A percentile compares a stretch with the other conserved stretches of the same genome.
Conservation (phyloP, 441 rosid genomes). For the Erodium moschatum region DNA sequence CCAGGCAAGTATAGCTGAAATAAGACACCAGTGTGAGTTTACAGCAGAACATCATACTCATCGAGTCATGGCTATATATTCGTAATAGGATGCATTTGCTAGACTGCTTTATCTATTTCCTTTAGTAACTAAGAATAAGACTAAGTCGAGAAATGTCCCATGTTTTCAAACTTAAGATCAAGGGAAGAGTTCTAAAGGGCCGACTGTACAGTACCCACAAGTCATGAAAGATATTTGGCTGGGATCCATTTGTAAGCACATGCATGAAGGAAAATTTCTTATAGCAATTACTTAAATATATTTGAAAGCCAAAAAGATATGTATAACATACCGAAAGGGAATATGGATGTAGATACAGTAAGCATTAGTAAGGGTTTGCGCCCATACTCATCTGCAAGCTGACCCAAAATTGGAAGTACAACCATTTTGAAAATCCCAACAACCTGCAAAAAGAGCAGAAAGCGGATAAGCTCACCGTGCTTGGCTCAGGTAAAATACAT, state of each 20-base stretch:
- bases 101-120: constrained; percentile 2
- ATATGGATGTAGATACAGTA: constrained; percentile 36
- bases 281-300: not conserved
- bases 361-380: constrained; percentile 43
- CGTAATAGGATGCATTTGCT: not conserved
- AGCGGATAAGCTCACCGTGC: not conserved
- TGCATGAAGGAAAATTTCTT: not conserved
- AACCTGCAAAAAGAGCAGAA: constrained; percentile 25
- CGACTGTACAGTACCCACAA: not conserved
- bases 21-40: not conserved
- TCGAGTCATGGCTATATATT: not conserved
- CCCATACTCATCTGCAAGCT: constrained; percentile 52
- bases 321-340: constrained; percentile 40
- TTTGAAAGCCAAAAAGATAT: not conserved
- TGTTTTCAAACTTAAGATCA: not conserved
- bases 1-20: constrained; percentile 44
- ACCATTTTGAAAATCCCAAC: constrained; percentile 58
- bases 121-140: not conserved
- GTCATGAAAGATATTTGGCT: not conserved
- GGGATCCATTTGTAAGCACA: not conserved
- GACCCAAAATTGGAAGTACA: constrained; percentile 45
- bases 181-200: not conserved
- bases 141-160: not conserved
- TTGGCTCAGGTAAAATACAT: not conserved
- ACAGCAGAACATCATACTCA: not conserved